phyloP scores from a whole-genome alignment of 805 yeast genomes.

The Pichia cabralensis region DNA sequence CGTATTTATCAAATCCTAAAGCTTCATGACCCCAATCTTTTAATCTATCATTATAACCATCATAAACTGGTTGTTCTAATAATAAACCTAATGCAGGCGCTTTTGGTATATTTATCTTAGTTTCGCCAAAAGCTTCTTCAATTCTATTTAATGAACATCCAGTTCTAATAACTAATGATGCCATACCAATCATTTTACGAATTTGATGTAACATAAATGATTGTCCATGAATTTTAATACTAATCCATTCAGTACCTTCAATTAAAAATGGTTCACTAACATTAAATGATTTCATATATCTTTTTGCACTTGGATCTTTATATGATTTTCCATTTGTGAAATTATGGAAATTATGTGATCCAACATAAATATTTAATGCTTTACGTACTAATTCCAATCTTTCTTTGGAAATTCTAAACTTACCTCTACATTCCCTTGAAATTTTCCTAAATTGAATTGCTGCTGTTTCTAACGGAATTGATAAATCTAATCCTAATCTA shows the following conservation, averaged over 20 bases:
- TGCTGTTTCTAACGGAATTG: constrained; percentile 27
- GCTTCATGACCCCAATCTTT: constrained; percentile 68
- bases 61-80: constrained; percentile 87
- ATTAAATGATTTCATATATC: constrained; percentile 70
- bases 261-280: constrained; percentile 87
- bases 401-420: constrained; percentile 53
- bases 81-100: constrained; percentile 94
- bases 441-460: constrained; percentile 43
- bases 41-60: constrained; percentile 65
- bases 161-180: constrained; percentile 72
- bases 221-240: constrained; percentile 95
- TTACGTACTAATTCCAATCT: constrained; percentile 55
- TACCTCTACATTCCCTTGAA: constrained; percentile 60
- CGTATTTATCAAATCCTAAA: constrained; percentile 57
- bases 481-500: constrained; percentile 26
- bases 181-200: constrained; percentile 96
- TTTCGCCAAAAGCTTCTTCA: constrained; percentile 61
- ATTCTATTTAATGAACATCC: constrained; percentile 77
- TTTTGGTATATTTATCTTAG: constrained; percentile 83
- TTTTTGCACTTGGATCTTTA: constrained; percentile 74
- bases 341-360: constrained; percentile 75
- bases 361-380: constrained; percentile 65
- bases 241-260: constrained; percentile 92
- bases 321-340: constrained; percentile 43
- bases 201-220: constrained; percentile 98